These are phyloP conservation scores for Daldinia sp. DNA, from an alignment of 2,329 filamentous ascomycete species.

Conservation along the genomic window DNA sequence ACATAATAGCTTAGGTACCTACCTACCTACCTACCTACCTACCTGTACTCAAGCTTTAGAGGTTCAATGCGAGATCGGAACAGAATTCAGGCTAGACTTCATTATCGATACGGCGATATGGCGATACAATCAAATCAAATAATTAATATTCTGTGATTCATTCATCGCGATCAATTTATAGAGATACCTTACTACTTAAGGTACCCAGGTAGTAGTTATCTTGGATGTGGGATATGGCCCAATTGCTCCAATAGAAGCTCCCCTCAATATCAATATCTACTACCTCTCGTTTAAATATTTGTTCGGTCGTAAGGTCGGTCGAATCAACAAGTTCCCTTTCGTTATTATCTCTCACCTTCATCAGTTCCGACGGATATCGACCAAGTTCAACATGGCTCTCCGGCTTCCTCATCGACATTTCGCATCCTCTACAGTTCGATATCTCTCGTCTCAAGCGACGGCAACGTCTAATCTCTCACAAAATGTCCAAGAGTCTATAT, in stretches of 20 bases:
- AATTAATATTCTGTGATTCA: slow-evolving; percentile 11
- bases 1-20: neutral
- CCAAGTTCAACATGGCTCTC: slow-evolving; percentile 45
- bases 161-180: neutral
- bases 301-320: slow-evolving; percentile 4
- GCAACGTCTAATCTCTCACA: slow-evolving; percentile 47
- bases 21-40: too few species aligned
- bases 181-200: neutral
- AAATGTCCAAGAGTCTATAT: slow-evolving; percentile 44
- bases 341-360: slow-evolving; percentile 11
- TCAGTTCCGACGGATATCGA: neutral
- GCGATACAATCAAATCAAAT: neutral
- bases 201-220: neutral
- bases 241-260: slow-evolving; percentile 21
- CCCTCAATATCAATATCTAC: slow-evolving; percentile 3
- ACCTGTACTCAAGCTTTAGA: neutral
- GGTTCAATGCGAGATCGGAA: slow-evolving; percentile 32
- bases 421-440: slow-evolving; percentile 40
- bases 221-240: slow-evolving; percentile 21
- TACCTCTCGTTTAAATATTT: slow-evolving; percentile 10
- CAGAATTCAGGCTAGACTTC: slow-evolving; percentile 27
- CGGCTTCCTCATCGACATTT: slow-evolving; percentile 42
- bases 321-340: slow-evolving; percentile 13
- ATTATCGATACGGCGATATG: slow-evolving; percentile 31
- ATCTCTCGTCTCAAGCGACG: slow-evolving; percentile 46